Evolutionary conservation across 139 green algal genomes (phyloP), one percentile per base, ranked within the genome.

Genomic region (Mychonastes homosphaera): DNA sequence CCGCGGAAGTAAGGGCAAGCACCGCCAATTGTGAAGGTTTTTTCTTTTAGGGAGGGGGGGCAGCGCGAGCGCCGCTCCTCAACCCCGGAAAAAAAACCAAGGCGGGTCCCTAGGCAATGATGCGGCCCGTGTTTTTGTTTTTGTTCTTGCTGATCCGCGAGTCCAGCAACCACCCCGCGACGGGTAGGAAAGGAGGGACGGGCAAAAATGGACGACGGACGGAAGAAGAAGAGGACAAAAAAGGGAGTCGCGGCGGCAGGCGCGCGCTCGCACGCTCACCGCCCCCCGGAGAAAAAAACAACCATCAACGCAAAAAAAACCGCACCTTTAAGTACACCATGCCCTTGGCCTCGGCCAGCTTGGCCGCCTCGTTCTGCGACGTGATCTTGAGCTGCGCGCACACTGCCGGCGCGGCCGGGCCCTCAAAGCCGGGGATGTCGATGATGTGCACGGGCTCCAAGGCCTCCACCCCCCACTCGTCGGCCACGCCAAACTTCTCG

Each of bases 371-470:
- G 64, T 98, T 95, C 76, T 95, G 85, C 54, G 53, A 85, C 71
- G 85, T 72, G 41, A 99, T 91, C 73, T 95, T 95, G 35, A 98
- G 78, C 36, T 95, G 73, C 40, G 81, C 69, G 72, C 89, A 98
- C 41, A 96, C 77, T 23, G 56, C 64, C 65, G 77, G 79, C 40
- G 92, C 92, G 19, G 87, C 81, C 28, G 54, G 69, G 58, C 84
- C 83, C 16, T 90, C 92, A 58, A 88, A 92, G 10, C 84, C 90
- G 2, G 89, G 91, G 53, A 98, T 96, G 75, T 96, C 81, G 53
- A 99, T 95, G 68, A 97, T 95, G 38, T 89, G 89, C 29, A 97
- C 81, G 26, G 96, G 76, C 72, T 95, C 84, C 56, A 88, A 98
- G 1, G 90, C 89, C 80, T 96, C 58, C 47, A 98, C 87, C n/a